Conservation (phyloP, 257 asterid genomes). For the Oldenlandia corymbosa region DNA sequence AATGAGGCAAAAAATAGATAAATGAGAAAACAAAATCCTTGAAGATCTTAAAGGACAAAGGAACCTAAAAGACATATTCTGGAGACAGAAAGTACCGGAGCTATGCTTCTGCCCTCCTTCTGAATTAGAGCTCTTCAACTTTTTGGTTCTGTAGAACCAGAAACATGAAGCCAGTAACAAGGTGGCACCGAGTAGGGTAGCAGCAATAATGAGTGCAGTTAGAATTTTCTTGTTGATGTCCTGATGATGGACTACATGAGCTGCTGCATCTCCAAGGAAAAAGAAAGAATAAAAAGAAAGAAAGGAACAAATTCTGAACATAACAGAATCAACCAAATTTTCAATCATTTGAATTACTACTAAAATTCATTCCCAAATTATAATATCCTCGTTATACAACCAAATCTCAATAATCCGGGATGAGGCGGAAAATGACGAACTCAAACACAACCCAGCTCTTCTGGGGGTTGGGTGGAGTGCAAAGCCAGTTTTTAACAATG, state of each 20-base stretch:
- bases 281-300: conserved; percentile 6
- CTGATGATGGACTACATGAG: conserved; percentile 63
- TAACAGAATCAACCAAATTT: not conserved
- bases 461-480: not conserved
- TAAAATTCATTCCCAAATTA: not conserved
- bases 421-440: not conserved
- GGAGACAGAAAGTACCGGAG: conserved; percentile 35
- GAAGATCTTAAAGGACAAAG: not conserved
- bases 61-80: not conserved
- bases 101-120: conserved; percentile 32
- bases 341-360: not conserved
- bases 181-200: conserved; percentile 63
- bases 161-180: conserved; percentile 45
- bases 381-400: not conserved
- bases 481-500: not conserved
- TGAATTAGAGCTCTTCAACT: conserved; percentile 36
- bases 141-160: conserved; percentile 57
- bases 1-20: not conserved
- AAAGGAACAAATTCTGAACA: conserved; percentile 5
- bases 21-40: not conserved
- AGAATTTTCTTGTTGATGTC: conserved; percentile 72
- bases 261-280: conserved; percentile 38
- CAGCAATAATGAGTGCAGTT: conserved; percentile 65
- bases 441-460: not conserved
- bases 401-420: not conserved